Base-by-base conservation (phyloP, 192 early-diverging fungal species). In the Coemansia sp. region DNA sequence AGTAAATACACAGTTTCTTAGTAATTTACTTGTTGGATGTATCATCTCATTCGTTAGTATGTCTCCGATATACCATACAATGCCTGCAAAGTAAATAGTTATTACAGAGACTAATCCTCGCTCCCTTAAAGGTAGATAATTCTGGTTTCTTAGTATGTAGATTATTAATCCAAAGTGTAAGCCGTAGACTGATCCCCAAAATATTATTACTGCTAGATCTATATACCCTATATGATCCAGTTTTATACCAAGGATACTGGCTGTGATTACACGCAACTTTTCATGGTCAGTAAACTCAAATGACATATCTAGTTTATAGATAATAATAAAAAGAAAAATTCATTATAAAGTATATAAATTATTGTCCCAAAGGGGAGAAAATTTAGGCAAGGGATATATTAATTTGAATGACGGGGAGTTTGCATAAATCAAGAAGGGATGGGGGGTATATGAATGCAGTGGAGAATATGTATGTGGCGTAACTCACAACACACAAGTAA, bases 11-110 rank as follows among this genome's bases (percentile, higher is more conserved):
- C 84, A 85, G 50, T 74, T 76, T 18, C 11, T 3, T 1, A 76
- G 39, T 11, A 61, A 57, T 4, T 27, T 22, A 29, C 22, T 64
- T 16, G 47, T 15, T 18, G 55, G 53, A 27, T 81, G 79, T 1
- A 81, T 38, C 69, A 85, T 47, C 13, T 73, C 73, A 53, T 81
- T 73, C 24, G 80, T 46, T 0, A 44, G 33, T 16, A 78, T 55
- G 52, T 81, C 84, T 36, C 84, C 79, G 36, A 79, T 46, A 66
- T 68, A 85, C 71, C 74, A 81, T 15, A 79, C 22, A 1, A 78
- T 27, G 10, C 73, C 64, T 3, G 52, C 38, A 12, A 74, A 3
- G n/a, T 68, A 63, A 3, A 78, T 20, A 0, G 72, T 1, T 1
- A 49, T 38, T 53, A 77, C 61, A 1, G 73, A 13, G 1, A 46